Conservation (phyloP, 805 yeast genomes). For the Yarrowia sp. region DNA sequence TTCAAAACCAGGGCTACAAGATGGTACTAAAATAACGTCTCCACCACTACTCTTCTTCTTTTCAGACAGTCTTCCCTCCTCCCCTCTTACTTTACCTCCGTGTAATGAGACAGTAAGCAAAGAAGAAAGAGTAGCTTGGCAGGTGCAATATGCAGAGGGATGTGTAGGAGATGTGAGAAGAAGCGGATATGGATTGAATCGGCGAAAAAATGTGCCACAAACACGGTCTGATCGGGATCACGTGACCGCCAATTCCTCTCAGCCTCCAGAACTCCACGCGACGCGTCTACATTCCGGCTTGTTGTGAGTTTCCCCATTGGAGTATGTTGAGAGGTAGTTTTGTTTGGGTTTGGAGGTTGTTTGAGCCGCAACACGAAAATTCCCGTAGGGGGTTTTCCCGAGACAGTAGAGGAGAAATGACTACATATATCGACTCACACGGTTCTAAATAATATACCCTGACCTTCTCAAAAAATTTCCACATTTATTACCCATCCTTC, state of each 20-base stretch:
- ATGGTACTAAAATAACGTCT: too few relatives aligned
- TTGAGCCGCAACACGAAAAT: neutral
- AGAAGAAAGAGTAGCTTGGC: constrained; percentile 5
- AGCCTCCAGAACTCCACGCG: neutral
- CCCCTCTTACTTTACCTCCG: neutral
- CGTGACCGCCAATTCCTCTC: neutral
- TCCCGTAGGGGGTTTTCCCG: neutral
- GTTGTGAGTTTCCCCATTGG: constrained; percentile 31
- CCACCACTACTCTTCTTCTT: too few relatives aligned
- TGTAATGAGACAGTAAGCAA: constrained; percentile 16
- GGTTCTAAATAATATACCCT: too few relatives aligned
- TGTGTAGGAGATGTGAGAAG: neutral
- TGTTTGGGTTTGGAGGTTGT: neutral
- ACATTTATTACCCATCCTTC: too few relatives aligned
- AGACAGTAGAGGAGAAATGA: too few relatives aligned
- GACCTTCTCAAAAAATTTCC: too few relatives aligned
- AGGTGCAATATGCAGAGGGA: constrained; percentile 5
- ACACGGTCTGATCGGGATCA: too few relatives aligned
- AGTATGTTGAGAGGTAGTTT: neutral
- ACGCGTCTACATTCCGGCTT: constrained; percentile 24
- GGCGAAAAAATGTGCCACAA: neutral
- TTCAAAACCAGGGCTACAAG: neutral
- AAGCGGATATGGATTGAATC: too few relatives aligned
- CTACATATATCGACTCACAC: too few relatives aligned
- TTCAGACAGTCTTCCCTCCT: too few relatives aligned